Conservation (phyloP, 2,329 filamentous ascomycete genomes). For the Coniochaeta sp. region DNA sequence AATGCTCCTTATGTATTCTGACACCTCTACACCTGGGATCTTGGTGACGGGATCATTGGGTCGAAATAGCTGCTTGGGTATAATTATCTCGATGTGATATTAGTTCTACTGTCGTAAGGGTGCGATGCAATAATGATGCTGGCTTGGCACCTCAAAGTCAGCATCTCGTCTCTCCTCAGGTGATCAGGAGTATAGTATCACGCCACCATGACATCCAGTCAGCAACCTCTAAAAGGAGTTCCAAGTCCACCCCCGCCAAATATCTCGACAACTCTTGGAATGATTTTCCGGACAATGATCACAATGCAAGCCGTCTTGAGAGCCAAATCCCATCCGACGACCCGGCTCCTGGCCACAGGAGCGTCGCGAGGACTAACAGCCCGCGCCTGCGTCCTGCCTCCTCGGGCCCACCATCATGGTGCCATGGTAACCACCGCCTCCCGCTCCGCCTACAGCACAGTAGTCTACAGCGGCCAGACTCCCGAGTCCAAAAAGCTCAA, state of each 20-base stretch:
- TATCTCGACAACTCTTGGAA: no score
- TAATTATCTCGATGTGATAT: no score
- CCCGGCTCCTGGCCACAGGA: background rate
- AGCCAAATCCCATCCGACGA: background rate
- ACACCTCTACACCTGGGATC: no score
- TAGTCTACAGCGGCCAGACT: constrained; percentile 9
- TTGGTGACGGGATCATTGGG: no score
- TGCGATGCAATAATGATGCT: no score
- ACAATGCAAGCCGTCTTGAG: background rate
- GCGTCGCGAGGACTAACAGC: background rate
- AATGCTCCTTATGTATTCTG: no score
- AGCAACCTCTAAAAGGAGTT: background rate
- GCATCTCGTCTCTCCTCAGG: background rate
- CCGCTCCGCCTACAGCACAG: constrained; percentile 8
- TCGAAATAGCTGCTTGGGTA: no score
- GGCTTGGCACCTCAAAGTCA: no score
- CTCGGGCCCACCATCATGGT: background rate
- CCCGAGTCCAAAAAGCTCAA: background rate
- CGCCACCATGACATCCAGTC: background rate
- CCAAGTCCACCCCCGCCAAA: no score
- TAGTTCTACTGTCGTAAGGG: no score
- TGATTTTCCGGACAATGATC: background rate
- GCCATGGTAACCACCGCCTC: background rate
- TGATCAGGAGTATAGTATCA: background rate
- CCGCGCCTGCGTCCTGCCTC: background rate